These are phyloP conservation scores for Fusarium guadeloupense DNA, from an alignment of 2,329 filamentous ascomycete genomes.

Conservation along the genomic window DNA sequence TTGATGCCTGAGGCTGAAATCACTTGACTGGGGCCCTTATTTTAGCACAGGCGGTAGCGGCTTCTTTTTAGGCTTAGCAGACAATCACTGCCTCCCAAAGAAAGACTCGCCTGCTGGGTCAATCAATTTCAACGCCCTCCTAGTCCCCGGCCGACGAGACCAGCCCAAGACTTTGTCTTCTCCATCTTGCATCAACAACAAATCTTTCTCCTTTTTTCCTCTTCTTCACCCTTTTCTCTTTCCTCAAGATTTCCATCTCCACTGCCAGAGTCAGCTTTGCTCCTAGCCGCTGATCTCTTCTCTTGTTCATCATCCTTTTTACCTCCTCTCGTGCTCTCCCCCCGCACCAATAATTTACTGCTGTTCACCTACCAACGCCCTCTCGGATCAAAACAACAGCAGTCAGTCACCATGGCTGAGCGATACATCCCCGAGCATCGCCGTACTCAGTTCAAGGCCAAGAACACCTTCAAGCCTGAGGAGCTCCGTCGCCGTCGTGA, in stretches of 20 bases:
- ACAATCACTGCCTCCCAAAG: slow-evolving; percentile 22
- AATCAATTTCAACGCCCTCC: slow-evolving; percentile 39
- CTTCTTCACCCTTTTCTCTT: slow-evolving; percentile 26
- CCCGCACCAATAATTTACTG: slow-evolving; percentile 45
- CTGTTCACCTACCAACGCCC: slow-evolving; percentile 40
- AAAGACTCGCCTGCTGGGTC: slow-evolving; percentile 36
- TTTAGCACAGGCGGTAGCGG: slow-evolving; percentile 30
- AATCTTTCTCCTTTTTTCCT: slow-evolving; percentile 36
- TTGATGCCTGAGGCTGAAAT: slow-evolving; percentile 43
- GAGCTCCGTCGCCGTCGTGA: slow-evolving; percentile 97
- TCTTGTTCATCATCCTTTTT: slow-evolving; percentile 8
- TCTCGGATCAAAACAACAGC: slow-evolving; percentile 42
- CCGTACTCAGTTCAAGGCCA: slow-evolving; percentile 99
- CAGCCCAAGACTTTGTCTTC: slow-evolving; percentile 34
- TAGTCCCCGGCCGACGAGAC: slow-evolving; percentile 35
- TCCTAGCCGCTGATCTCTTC: slow-evolving; percentile 27
- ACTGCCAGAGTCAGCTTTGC: slow-evolving; percentile 12
- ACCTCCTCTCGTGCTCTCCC: slow-evolving; percentile 34
- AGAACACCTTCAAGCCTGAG: slow-evolving; percentile 98
- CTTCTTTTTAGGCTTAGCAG: slow-evolving; percentile 37
- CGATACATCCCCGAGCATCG: slow-evolving; percentile 99
- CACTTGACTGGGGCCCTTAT: slow-evolving; percentile 21
- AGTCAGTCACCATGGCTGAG: slow-evolving; percentile 83
- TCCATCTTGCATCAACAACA: slow-evolving; percentile 42
- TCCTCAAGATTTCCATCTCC: slow-evolving; percentile 19